These are phyloP conservation scores for Limnomonas spitsbergensis DNA, from an alignment of 139 green algal genomes.

Conservation along the genomic window DNA sequence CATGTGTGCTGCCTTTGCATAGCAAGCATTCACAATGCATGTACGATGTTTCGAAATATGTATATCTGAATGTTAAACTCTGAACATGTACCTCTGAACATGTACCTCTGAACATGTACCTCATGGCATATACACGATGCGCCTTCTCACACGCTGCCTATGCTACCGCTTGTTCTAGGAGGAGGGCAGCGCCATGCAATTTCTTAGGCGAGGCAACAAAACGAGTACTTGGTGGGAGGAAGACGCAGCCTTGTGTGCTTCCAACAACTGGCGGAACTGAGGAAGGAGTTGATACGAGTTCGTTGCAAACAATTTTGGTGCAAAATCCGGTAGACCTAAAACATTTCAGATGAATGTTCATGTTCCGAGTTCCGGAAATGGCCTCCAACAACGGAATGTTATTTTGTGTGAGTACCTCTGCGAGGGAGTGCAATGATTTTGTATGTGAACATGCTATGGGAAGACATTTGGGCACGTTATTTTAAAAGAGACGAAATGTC, in stretches of 20 bases:
- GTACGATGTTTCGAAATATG: not conserved
- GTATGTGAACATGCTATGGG: no score
- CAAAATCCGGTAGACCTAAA: no score
- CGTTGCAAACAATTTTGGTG: no score
- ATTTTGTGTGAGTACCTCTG: no score
- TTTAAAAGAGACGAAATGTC: no score
- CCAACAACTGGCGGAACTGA: slow-evolving; percentile 59
- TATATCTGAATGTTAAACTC: slow-evolving; percentile 4
- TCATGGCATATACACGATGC: not conserved
- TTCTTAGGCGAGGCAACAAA: slow-evolving; percentile 82
- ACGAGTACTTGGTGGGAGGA: slow-evolving; percentile 91
- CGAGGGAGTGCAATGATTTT: no score
- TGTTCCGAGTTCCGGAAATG: no score
- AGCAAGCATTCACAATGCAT: not conserved
- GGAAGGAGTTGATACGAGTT: no score
- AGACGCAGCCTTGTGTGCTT: slow-evolving; percentile 62
- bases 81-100: not conserved
- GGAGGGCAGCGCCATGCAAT: slow-evolving; percentile 67
- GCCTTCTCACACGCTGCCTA: not conserved
- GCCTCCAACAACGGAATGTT: no score
- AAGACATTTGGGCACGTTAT: no score
- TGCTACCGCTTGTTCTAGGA: slow-evolving; percentile 37
- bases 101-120: not conserved
- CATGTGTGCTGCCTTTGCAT: not conserved
- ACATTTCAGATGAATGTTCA: no score